These are phyloP conservation scores for Talaromyces trachyspermus DNA, from an alignment of 495 filamentous ascomycete genomes.

Conservation along the genomic window DNA sequence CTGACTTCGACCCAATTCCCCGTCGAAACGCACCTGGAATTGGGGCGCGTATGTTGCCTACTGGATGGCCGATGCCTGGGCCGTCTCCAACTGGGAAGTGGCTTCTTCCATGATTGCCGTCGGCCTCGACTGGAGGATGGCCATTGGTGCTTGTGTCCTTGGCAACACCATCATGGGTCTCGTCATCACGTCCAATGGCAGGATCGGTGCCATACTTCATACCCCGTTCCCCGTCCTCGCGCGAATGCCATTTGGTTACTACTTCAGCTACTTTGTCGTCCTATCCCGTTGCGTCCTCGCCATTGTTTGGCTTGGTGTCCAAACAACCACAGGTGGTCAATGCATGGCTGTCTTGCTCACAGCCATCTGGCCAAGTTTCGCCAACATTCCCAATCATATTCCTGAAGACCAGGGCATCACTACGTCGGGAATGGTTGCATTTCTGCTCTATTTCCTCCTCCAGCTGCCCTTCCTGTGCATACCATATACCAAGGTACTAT, in stretches of 20 bases:
- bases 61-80: no score
- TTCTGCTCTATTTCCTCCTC: no score
- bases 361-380: conserved; percentile 34
- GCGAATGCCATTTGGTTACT: conserved; percentile 35
- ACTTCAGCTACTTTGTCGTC: conserved; percentile 43
- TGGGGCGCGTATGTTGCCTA: no score
- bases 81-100: no score
- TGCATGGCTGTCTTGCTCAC: conserved; percentile 35
- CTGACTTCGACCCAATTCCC: no score
- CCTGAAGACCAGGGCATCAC: conserved; percentile 35
- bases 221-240: conserved; percentile 35
- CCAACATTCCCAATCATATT: conserved; percentile 37
- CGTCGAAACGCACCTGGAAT: no score
- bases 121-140: no score
- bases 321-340: conserved; percentile 34
- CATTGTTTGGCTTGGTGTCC: conserved; percentile 37
- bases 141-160: no score
- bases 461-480: no score
- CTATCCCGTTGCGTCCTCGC: conserved; percentile 34
- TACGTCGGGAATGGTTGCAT: neutral
- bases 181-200: conserved; percentile 42
- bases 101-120: no score
- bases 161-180: no score
- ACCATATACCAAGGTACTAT: no score
- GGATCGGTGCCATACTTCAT: conserved; percentile 37